Conservation (phyloP, 441 rosid species). For the Gossypium gossypioides region DNA sequence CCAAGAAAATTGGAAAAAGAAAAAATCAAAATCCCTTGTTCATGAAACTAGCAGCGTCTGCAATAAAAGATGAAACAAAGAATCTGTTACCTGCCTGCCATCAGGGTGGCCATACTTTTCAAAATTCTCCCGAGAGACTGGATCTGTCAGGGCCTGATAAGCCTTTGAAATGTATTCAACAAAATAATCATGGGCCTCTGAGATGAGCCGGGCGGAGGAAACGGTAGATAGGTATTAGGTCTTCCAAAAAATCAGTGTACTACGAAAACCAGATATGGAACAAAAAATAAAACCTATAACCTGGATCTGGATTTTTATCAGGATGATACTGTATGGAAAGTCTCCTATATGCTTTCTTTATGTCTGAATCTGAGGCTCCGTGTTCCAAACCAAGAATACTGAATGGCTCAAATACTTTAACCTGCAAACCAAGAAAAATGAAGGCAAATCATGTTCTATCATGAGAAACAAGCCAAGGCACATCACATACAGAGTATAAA, state of each 20-base stretch:
- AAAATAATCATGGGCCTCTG: constrained; percentile 81
- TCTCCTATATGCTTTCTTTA: constrained; percentile 84
- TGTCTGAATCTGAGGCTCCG: constrained; percentile 76
- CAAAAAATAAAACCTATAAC: constrained; percentile 32
- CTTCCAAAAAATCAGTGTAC: not conserved
- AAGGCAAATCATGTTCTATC: not conserved
- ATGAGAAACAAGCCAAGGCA: not conserved
- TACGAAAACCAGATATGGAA: not conserved
- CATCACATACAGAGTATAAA: not conserved
- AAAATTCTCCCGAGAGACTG: constrained; percentile 88
- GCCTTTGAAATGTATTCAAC: constrained; percentile 93
- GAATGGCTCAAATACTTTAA: constrained; percentile 86
- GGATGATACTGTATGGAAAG: constrained; percentile 92
- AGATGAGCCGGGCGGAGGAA: not conserved
- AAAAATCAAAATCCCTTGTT: not conserved
- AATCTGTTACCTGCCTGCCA: constrained; percentile 70
- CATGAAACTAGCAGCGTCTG: not conserved
- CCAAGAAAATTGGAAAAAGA: not conserved
- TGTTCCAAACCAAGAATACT: constrained; percentile 68
- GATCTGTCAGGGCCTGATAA: constrained; percentile 93
- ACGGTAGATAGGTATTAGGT: not conserved
- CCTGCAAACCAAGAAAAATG: constrained; percentile 28
- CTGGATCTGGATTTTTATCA: constrained; percentile 99
- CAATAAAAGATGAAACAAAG: constrained; percentile 8
- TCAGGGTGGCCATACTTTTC: constrained; percentile 99